Conservation (phyloP, 2,329 filamentous ascomycete species). For the Calonectria multiphialidica region DNA sequence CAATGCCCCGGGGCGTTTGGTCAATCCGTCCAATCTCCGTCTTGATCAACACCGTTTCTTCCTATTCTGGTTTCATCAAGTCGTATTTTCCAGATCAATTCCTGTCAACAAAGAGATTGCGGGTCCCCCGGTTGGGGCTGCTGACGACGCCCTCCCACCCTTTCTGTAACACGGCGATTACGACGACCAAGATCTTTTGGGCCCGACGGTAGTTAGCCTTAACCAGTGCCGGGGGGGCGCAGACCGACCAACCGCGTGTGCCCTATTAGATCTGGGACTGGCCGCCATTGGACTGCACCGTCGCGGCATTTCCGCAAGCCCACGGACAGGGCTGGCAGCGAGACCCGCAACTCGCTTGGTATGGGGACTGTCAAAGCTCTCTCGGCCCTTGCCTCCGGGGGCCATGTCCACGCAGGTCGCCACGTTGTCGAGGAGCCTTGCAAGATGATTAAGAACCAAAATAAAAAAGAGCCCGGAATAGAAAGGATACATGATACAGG, state of each 20-base stretch:
- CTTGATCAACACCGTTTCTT: conserved; percentile 8
- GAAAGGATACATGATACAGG: background rate
- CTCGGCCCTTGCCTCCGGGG: background rate
- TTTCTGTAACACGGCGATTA: conserved; percentile 17
- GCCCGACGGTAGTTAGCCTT: background rate
- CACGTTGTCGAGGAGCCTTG: background rate
- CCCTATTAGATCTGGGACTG: background rate
- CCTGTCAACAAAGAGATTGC: conserved; percentile 2
- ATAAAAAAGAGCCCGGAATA: too few relatives aligned
- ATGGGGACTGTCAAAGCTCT: background rate
- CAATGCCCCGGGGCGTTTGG: background rate
- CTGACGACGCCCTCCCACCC: conserved; percentile 22
- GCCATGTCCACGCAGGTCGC: background rate
- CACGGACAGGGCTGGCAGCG: conserved; percentile 2
- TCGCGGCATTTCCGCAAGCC: background rate
- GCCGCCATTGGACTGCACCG: background rate
- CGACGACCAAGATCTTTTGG: background rate
- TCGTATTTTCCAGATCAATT: conserved; percentile 1
- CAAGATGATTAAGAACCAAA: too few relatives aligned
- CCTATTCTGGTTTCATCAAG: conserved; percentile 6
- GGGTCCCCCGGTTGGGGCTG: background rate
- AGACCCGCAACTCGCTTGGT: background rate
- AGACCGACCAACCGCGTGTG: background rate
- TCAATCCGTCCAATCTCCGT: background rate
- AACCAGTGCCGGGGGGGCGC: background rate